A percentile compares a stretch with the other conserved stretches of the same genome.
phyloP scores from a whole-genome alignment of 2,329 filamentous ascomycete genomes.

The Neurospora sp. region DNA sequence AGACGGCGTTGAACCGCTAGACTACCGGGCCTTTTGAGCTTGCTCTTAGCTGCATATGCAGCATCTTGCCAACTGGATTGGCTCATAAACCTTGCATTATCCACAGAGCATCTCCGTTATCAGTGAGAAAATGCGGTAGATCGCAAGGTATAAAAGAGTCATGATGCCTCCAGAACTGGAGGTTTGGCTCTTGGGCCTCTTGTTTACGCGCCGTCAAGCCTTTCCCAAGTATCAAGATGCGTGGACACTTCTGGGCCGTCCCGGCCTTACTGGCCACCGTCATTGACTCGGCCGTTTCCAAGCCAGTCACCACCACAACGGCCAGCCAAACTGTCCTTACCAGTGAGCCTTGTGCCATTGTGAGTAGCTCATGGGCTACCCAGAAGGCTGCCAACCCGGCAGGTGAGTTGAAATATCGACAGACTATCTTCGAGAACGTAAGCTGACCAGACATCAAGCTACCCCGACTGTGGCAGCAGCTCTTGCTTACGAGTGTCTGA shows the following conservation, averaged over 20 bases:
- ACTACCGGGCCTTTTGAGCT: too few relatives aligned
- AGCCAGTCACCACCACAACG: constrained; percentile 6
- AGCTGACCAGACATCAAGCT: constrained; percentile 2
- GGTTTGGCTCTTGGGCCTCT: not conserved
- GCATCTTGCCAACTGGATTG: too few relatives aligned
- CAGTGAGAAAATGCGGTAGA: too few relatives aligned
- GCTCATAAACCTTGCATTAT: too few relatives aligned
- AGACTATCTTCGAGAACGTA: not conserved
- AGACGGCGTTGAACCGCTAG: not conserved
- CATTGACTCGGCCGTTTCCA: constrained; percentile 12
- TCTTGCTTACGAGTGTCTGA: constrained; percentile 30
- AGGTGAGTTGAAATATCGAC: not conserved
- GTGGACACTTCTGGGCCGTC: constrained; percentile 2
- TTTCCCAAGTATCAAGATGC: constrained; percentile 2
- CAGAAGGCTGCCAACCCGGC: constrained; percentile 3
- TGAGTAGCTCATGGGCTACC: constrained; percentile 11
- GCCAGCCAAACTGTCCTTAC: constrained; percentile 5
- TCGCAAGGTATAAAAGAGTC: not conserved
- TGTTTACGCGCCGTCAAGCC: not conserved
- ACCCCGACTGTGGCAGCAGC: constrained; percentile 23
- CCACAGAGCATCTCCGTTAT: too few relatives aligned
- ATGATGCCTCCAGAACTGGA: not conserved
- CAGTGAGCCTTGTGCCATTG: constrained; percentile 11
- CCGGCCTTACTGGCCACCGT: constrained; percentile 4
- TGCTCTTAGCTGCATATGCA: too few relatives aligned